phyloP scores from a whole-genome alignment of 1,284 basidiomycete species.

The Ustilago loliicola region DNA sequence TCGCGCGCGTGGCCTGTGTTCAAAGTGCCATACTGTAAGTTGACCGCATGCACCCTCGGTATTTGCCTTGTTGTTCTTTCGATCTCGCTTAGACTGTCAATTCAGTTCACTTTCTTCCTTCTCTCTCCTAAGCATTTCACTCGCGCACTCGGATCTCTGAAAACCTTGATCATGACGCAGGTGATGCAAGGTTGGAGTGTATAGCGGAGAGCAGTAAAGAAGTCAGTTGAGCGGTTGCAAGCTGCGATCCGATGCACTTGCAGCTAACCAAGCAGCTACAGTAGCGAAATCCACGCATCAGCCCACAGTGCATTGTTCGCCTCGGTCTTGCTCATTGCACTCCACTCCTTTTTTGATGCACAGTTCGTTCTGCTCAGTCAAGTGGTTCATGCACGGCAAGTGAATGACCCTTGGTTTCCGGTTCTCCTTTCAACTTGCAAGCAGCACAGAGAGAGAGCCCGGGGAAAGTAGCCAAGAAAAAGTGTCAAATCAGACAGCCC shows the following conservation, averaged over 20 bases:
- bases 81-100: not conserved
- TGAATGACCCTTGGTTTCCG: not conserved
- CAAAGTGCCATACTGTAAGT: too few species aligned
- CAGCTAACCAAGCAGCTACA: not conserved
- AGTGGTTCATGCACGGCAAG: not conserved
- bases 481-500: too few species aligned
- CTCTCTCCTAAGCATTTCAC: not conserved
- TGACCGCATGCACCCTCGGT: constrained; percentile 1
- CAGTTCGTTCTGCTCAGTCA: too few species aligned
- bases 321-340: not conserved
- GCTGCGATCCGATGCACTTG: not conserved
- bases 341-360: not conserved
- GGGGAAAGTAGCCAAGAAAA: not conserved
- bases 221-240: not conserved
- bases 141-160: not conserved
- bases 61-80: not conserved
- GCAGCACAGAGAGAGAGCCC: not conserved
- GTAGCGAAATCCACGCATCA: not conserved
- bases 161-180: not conserved
- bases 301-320: constrained; percentile 5
- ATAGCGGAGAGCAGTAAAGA: not conserved
- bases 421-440: not conserved
- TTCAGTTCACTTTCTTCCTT: not conserved
- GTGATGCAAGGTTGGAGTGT: too few species aligned
- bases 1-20: not conserved